These are phyloP conservation scores for Pontederia paniculata DNA, from an alignment of 176 grass and related monocot genomes.

Conservation along the genomic window DNA sequence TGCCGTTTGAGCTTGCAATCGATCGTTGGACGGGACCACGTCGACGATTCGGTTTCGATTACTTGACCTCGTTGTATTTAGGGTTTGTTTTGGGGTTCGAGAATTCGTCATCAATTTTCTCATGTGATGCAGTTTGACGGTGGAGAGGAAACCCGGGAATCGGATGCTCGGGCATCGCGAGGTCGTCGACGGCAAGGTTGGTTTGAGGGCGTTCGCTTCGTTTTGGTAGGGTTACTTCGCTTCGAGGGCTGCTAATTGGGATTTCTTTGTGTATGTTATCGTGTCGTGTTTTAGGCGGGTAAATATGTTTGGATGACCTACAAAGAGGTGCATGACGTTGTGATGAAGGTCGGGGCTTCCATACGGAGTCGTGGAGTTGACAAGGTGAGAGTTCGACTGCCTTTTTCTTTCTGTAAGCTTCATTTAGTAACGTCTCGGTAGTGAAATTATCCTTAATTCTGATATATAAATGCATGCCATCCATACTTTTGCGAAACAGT, in stretches of 20 bases:
- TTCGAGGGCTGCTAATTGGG: background rate
- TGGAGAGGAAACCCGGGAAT: conserved; percentile 64
- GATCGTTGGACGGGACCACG: too few species aligned
- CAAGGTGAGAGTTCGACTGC: conserved; percentile 29
- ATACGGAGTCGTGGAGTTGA: conserved; percentile 49
- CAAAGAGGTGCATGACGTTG: conserved; percentile 51
- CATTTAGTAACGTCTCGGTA: too few species aligned
- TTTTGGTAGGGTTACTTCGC: background rate
- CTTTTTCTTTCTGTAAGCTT: background rate
- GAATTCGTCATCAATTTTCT: background rate
- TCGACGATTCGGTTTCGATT: too few species aligned
- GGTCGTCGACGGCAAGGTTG: conserved; percentile 61
- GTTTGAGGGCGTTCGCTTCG: background rate
- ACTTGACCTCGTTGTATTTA: background rate
- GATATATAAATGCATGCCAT: background rate
- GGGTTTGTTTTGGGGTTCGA: background rate
- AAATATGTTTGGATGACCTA: conserved; percentile 63
- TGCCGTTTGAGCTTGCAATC: background rate
- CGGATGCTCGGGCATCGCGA: conserved; percentile 60
- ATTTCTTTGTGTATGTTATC: background rate
- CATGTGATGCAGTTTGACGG: conserved; percentile 28
- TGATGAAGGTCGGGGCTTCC: conserved; percentile 48
- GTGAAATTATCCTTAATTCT: background rate
- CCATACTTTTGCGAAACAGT: too few species aligned
- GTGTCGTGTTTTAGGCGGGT: conserved; percentile 33